Evolutionary conservation across 805 yeast genomes (phyloP).

Genomic region (Metschnikowia henanensis): DNA sequence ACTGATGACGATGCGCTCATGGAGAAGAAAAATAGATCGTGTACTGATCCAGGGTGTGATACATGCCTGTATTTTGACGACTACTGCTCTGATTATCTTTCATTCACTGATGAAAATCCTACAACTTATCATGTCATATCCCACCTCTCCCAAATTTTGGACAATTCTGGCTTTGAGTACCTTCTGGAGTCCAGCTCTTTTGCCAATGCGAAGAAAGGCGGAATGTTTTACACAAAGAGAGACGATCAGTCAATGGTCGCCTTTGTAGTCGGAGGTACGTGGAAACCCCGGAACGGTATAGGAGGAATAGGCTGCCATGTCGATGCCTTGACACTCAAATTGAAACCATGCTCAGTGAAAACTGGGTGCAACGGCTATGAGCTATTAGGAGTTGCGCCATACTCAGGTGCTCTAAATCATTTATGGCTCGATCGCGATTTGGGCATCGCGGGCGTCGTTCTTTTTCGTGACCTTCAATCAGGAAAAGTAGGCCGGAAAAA

Average conservation of each 20-base stretch:
- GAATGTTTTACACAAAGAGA: constrained; percentile 28
- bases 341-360: constrained; percentile 31
- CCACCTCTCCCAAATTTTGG: constrained; percentile 25
- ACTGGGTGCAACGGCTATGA: constrained; percentile 31
- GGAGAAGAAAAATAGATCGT: no score
- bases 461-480: constrained; percentile 21
- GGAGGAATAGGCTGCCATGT: constrained; percentile 34
- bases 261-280: constrained; percentile 36
- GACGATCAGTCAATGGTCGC: constrained; percentile 38
- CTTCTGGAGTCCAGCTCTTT: constrained; percentile 24
- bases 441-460: constrained; percentile 40
- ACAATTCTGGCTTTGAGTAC: constrained; percentile 29
- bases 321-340: constrained; percentile 37
- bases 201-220: constrained; percentile 14
- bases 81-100: constrained; percentile 25
- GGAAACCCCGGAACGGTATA: constrained; percentile 33
- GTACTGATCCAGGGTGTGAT: no score
- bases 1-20: no score
- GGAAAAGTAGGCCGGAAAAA: constrained; percentile 27
- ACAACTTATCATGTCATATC: constrained; percentile 39
- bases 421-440: constrained; percentile 44
- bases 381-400: constrained; percentile 40
- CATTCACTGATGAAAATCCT: constrained; percentile 38
- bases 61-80: constrained; percentile 16
- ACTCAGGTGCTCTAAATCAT: constrained; percentile 35